Base-by-base conservation (phyloP, 2,329 filamentous ascomycete species). In the Fusarium aywerte region DNA sequence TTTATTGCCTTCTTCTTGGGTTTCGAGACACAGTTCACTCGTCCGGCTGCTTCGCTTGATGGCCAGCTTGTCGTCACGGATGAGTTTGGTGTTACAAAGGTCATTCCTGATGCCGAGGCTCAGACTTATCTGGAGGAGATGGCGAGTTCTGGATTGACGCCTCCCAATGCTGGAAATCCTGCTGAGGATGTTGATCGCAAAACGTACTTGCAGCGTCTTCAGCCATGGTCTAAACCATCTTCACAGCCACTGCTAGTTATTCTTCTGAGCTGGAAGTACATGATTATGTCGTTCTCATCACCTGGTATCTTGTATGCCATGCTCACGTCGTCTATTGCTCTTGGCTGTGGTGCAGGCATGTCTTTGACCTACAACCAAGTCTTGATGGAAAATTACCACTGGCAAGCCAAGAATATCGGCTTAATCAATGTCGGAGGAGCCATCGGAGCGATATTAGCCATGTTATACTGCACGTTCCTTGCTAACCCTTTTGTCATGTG, bases 261-360 rank as follows among this genome's bases (percentile, higher is more conserved):
- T 15, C 25, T 60, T 6, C 12, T 60, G 5, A 60, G 57, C 57
- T 60, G 38, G 57, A 60, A 60, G 57, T 36, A 60, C 25, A 60
- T 60, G 57, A 18, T 60, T 16, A 29, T 36, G 0, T 60, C 57
- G 0, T 60, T 60, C 12, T 36, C 56, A 0, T 60, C 57, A 4
- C 57, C 57, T 1, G 57, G 57, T 27, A 60, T 60, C 9, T 18
- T 60, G 5, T 60, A 60, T 4, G 55, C 55, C 0, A 55, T 60
- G 7, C 57, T 60, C 2, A 60, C 57, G 1, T 60, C 57, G 0
- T 60, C 57, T 3, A 60, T 60, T 5, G 55, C 44, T 23, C 55
- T 60, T 23, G 57, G 57, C 0, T 60, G 55, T 25, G 57, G 31
- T 5, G 55, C 60, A 0, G 57, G 57, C 1, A 60, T 60, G 38